Evolutionary conservation across 805 yeast genomes (phyloP).

Genomic region (Yarrowia yakushimensis): DNA sequence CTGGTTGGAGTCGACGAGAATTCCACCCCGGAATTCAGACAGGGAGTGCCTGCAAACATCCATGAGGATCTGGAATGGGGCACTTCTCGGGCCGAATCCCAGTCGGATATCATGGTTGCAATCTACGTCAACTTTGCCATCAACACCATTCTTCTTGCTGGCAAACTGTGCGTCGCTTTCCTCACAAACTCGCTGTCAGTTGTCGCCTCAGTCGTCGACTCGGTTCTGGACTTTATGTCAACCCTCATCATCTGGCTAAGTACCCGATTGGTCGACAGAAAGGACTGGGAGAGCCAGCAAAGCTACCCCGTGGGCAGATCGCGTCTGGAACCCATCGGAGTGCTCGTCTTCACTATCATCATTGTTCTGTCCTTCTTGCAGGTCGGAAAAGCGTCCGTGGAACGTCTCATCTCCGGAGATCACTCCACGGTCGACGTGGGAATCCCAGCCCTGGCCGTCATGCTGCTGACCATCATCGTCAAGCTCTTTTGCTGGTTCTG

Average conservation of each 20-base stretch:
- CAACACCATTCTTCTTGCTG: slow-evolving; percentile 53
- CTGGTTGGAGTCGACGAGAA: slow-evolving; percentile 29
- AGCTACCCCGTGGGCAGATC: slow-evolving; percentile 65
- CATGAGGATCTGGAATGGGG: slow-evolving; percentile 49
- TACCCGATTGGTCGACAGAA: slow-evolving; percentile 42
- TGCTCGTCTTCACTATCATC: slow-evolving; percentile 65
- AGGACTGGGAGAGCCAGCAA: slow-evolving; percentile 46
- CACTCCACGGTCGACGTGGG: slow-evolving; percentile 47
- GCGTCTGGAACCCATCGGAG: slow-evolving; percentile 74
- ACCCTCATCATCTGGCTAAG: slow-evolving; percentile 67
- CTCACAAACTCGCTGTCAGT: slow-evolving; percentile 70
- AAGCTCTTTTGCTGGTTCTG: slow-evolving; percentile 61
- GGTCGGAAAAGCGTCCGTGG: slow-evolving; percentile 62
- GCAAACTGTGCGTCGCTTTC: slow-evolving; percentile 58
- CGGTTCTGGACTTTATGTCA: slow-evolving; percentile 67
- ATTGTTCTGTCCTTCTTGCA: slow-evolving; percentile 70
- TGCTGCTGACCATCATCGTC: slow-evolving; percentile 58
- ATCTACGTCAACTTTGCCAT: slow-evolving; percentile 61
- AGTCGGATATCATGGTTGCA: slow-evolving; percentile 52
- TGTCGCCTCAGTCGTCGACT: slow-evolving; percentile 74
- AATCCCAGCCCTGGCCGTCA: slow-evolving; percentile 50
- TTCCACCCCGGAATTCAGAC: slow-evolving; percentile 32
- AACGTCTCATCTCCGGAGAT: slow-evolving; percentile 45
- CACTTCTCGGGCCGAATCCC: slow-evolving; percentile 47
- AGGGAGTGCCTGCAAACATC: slow-evolving; percentile 56